Conservation (phyloP, 306 rosid genomes). For the Rosa chinensis region DNA sequence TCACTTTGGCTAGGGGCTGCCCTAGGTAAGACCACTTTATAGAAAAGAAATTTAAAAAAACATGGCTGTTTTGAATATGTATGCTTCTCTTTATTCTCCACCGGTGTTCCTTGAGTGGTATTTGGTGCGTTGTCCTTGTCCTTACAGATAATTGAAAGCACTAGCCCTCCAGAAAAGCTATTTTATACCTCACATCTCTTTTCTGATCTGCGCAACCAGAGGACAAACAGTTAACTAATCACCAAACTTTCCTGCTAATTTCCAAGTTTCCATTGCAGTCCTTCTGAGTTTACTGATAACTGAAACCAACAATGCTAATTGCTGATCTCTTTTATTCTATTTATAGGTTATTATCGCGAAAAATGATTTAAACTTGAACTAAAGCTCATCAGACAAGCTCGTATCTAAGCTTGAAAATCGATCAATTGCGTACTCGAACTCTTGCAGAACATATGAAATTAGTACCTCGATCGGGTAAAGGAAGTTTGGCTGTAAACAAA, state of each 20-base stretch:
- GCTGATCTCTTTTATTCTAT: not conserved
- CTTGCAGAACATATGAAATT: not conserved
- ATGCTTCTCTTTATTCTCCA: constrained; percentile 76
- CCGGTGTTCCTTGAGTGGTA: constrained; percentile 52
- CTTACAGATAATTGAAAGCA: constrained; percentile 63
- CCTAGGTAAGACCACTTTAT: constrained; percentile 41
- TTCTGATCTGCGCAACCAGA: constrained; percentile 24
- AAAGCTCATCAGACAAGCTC: not conserved
- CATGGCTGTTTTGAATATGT: constrained; percentile 28
- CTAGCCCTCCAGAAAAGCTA: constrained; percentile 45
- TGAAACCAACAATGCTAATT: not conserved
- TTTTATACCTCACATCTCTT: constrained; percentile 56
- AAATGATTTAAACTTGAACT: not conserved
- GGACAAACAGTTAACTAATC: constrained; percentile 34
- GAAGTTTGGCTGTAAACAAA: not conserved
- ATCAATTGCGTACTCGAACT: not conserved
- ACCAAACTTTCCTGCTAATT: constrained; percentile 32
- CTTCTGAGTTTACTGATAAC: constrained; percentile 5
- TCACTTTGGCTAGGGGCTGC: constrained; percentile 35
- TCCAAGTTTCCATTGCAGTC: constrained; percentile 42
- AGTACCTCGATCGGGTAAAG: not conserved
- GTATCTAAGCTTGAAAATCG: not conserved
- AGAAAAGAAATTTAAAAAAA: constrained; percentile 26
- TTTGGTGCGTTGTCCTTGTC: constrained; percentile 70
- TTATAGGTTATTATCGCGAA: not conserved